Percentiles rank a stretch among this genome's conserved stretches.
These are phyloP conservation scores for Phytopythium aichiense DNA, from an alignment of 352 stramenopile species.

Conservation along the genomic window DNA sequence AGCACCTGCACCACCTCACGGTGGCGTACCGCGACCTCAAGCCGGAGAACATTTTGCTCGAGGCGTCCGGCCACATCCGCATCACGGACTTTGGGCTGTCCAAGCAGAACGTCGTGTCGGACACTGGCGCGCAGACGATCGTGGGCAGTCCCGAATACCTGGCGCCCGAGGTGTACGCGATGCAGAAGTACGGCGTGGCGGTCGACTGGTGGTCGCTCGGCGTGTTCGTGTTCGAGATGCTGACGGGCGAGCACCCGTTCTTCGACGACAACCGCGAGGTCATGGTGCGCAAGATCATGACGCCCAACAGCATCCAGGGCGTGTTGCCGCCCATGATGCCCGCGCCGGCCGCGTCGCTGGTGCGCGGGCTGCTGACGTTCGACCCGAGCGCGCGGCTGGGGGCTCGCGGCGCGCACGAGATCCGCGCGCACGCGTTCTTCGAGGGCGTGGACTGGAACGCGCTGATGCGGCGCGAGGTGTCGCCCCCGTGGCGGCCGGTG, in stretches of 20 bases:
- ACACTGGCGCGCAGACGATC: constrained; percentile 62
- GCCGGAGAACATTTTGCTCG: constrained; percentile 94
- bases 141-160: constrained; percentile 89
- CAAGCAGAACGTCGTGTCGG: constrained; percentile 69
- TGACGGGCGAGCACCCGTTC: constrained; percentile 88
- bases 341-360: constrained; percentile 56
- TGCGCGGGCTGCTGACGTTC: constrained; percentile 72
- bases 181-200: constrained; percentile 75
- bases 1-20: constrained; percentile 93
- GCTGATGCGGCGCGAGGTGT: constrained; percentile 54
- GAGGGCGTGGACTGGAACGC: constrained; percentile 74
- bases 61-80: constrained; percentile 91
- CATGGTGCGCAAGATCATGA: constrained; percentile 89
- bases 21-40: constrained; percentile 98
- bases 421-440: constrained; percentile 88
- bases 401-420: constrained; percentile 47
- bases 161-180: constrained; percentile 77
- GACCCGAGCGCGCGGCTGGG: constrained; percentile 67
- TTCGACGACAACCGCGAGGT: constrained; percentile 80
- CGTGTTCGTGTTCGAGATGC: constrained; percentile 89
- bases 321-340: constrained; percentile 74
- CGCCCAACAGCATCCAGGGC: constrained; percentile 42
- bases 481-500: constrained; percentile 55
- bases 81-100: constrained; percentile 97
- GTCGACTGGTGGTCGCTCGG: constrained; percentile 93